These are phyloP conservation scores for Liriodendron chinense DNA, from an alignment of 164 flowering plant genomes.

Conservation along the genomic window DNA sequence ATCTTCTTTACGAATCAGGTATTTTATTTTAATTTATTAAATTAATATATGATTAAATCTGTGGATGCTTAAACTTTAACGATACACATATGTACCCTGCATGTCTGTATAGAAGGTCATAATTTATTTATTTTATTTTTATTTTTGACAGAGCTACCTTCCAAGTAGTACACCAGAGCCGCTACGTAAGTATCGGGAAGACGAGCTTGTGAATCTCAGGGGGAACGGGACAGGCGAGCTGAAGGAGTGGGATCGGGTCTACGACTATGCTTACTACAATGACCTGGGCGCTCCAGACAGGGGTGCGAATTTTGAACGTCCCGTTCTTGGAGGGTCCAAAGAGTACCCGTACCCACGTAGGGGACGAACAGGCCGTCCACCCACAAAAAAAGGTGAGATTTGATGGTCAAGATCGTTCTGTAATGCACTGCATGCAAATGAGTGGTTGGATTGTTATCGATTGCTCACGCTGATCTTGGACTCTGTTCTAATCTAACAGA, in stretches of 20 bases:
- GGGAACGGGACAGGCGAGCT: constrained; percentile 63
- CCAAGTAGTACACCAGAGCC: constrained; percentile 64
- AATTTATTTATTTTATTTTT: too few relatives aligned
- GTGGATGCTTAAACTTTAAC: not conserved
- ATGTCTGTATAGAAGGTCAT: too few relatives aligned
- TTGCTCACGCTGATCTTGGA: too few relatives aligned
- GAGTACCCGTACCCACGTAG: constrained; percentile 79
- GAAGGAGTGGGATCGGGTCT: constrained; percentile 84
- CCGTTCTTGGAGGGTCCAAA: constrained; percentile 66
- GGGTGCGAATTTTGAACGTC: constrained; percentile 48
- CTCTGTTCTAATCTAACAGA: constrained; percentile 35
- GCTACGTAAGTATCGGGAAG: constrained; percentile 53
- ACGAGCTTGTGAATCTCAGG: constrained; percentile 58
- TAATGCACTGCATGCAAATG: not conserved
- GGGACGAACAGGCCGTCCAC: constrained; percentile 72
- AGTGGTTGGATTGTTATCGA: not conserved
- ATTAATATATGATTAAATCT: not conserved
- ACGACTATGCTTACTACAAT: constrained; percentile 83
- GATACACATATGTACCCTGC: too few relatives aligned
- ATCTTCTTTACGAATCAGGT: constrained; percentile 33
- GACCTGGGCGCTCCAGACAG: constrained; percentile 71
- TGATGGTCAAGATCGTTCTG: not conserved
- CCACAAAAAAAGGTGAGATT: constrained; percentile 48
- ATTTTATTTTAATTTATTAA: not conserved
- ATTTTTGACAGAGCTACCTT: constrained; percentile 45